Evolutionary conservation across 73 alveolate species (phyloP), one percentile per base, ranked within the genome.

Genomic region (Stentor roeselii): DNA sequence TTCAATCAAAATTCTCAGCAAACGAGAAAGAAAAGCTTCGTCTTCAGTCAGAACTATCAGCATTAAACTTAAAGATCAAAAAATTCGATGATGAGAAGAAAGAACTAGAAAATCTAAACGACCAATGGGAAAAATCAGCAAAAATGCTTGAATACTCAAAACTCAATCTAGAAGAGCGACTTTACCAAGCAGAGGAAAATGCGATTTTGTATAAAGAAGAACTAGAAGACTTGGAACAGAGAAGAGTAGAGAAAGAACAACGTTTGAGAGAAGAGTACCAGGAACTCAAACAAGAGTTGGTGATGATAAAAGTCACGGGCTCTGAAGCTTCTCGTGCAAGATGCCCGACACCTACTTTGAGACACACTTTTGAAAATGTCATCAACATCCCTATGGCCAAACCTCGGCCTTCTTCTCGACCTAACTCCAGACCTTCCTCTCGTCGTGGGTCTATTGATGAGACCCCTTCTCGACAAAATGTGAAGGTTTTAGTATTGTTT

Each of bases 171-270:
- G 84, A 76, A 41, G 75, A 76, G 2, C 32, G 39, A 35, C 74
- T 76, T n/a, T 37, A 76, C n/a, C 74, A 76, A 76, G 84, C 84
- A 21, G 84, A 76, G 37, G 84, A 41, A 39, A 41, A 76, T 27
- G 78, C 84, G 78, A 76, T 76, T 27, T 39, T 76, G n/a, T 2
- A 76, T 76, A 15, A 76, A 76, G 84, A 76, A 76, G 84, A 76
- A 35, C 74, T 76, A 37, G 78, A 15, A 15, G 84, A 37, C 14
- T n/a, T 1, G 30, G 39, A 76, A 34, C 2, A 21, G 30, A n/a
- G n/a, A 15, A 76, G 21, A 76, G 34, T 27, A 41, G 59, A 21
- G 0, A 67, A 76, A 76, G 39, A 36, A 27, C 74, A 76, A 34
- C 32, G 84, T 31, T 67, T 76, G 11, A 76, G n/a, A 41, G 84